Evolutionary conservation across 2,329 filamentous ascomycete species (phyloP).

Genomic region (Monosporascus sp.): DNA sequence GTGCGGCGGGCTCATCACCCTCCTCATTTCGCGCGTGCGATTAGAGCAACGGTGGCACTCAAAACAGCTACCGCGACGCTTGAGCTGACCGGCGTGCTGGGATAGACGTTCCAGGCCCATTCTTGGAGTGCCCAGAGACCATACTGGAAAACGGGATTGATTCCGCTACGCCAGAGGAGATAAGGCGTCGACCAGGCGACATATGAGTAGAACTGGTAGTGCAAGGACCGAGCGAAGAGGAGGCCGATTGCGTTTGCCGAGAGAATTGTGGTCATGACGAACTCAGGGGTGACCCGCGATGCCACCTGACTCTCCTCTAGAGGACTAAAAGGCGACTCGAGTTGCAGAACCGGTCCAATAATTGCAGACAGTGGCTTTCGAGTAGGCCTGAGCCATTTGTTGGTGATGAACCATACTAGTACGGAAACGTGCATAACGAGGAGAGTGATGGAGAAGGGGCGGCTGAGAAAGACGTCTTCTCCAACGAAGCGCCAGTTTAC

Average conservation of each 20-base stretch:
- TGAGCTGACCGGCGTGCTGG: conserved; percentile 60
- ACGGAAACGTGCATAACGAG: conserved; percentile 60
- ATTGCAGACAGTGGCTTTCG: conserved; percentile 54
- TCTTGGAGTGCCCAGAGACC: conserved; percentile 74
- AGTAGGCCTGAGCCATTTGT: conserved; percentile 68
- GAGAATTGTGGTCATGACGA: conserved; percentile 71
- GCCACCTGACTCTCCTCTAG: conserved; percentile 54
- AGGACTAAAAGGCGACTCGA: conserved; percentile 39
- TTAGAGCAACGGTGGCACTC: conserved; percentile 57
- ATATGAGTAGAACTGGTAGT: conserved; percentile 95
- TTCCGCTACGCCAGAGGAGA: conserved; percentile 72
- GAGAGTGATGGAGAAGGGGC: conserved; percentile 61
- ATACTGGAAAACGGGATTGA: conserved; percentile 63
- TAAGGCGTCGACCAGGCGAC: conserved; percentile 85
- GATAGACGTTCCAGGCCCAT: conserved; percentile 91
- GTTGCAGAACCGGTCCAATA: conserved; percentile 36
- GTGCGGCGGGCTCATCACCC: conserved; percentile 7
- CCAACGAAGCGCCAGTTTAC: conserved; percentile 98
- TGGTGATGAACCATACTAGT: conserved; percentile 60
- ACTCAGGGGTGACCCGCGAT: conserved; percentile 60
- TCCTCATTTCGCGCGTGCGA: conserved; percentile 41
- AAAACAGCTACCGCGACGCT: conserved; percentile 65
- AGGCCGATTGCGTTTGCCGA: conserved; percentile 74
- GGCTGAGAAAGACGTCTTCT: conserved; percentile 70
- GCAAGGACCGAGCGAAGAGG: conserved; percentile 79